Conservation (phyloP, 2,329 filamentous ascomycete species). For the Botrytis sinoallii region DNA sequence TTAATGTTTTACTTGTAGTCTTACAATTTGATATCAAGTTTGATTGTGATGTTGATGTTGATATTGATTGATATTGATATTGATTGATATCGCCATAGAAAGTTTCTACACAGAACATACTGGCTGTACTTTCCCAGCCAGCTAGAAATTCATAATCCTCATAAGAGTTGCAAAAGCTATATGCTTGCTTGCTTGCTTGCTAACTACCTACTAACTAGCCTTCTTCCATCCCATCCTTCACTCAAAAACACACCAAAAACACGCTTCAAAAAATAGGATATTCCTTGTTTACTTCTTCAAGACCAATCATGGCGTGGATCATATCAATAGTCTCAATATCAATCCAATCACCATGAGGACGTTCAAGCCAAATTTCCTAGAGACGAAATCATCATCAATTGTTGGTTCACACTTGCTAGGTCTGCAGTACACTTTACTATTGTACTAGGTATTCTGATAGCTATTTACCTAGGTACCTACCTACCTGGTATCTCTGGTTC, state of each 20-base stretch:
- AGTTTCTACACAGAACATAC: too few relatives aligned
- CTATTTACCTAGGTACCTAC: neutral
- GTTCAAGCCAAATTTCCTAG: too few relatives aligned
- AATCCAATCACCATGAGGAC: neutral
- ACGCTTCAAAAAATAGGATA: neutral
- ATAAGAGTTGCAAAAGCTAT: neutral
- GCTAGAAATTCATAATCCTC: neutral
- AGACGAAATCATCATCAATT: neutral
- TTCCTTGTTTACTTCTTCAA: neutral
- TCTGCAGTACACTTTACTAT: neutral
- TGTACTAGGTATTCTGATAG: neutral
- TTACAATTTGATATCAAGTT: neutral
- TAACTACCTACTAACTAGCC: too few relatives aligned
- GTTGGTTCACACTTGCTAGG: neutral
- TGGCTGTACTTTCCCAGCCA: too few relatives aligned
- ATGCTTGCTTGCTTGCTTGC: neutral
- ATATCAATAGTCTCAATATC: neutral
- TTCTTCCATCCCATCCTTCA: neutral
- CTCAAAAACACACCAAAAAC: neutral
- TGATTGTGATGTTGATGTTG: too few relatives aligned
- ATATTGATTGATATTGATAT: neutral
- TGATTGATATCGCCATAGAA: neutral
- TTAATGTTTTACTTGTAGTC: neutral
- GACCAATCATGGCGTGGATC: neutral
- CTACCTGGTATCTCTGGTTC: neutral